Base-by-base conservation (phyloP, 306 rosid genomes). In the Dalbergia cultrata region DNA sequence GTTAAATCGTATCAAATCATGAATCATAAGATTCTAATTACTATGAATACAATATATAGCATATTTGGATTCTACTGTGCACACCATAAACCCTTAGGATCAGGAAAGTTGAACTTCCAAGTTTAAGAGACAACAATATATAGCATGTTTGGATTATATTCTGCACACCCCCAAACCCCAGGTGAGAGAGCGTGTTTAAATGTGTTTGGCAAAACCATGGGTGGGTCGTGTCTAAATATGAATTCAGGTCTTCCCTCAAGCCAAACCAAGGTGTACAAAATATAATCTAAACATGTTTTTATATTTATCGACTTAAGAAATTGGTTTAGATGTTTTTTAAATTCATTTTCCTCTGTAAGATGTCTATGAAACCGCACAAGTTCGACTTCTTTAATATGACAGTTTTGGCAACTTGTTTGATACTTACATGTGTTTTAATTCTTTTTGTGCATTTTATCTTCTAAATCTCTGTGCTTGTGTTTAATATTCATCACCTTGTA, bases 51-150 rank as follows among this genome's bases (percentile, higher is more conserved):
- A 26, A 26, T 26, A 26, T 26, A 26, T 26, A 26, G 31, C 31
- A 26, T 26, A 26, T 26, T 26, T 26, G 31, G 31, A 26, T 26
- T 26, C 31, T 26, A 26, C 31, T 26, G 1, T 26, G 31, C 31
- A 26, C 31, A 26, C 31, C 31, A 44, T 44, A 44, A 44, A 44
- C 50, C 50, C 50, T 2, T 92, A 95, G 97, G 92, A 89, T 17
- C 94, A 90, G 63, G 94, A 92, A 83, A 88, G 73, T 68, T 90
- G 85, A 91, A 70, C 70, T 73, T 65, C 73, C 45, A 59, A 5
- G 11, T 53, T 66, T 59, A 61, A 26, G 26, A 76, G 52, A 26
- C 31, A 26, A 26, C 31, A 26, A 26, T 26, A 1, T 26, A 26
- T 26, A 26, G 21, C 82, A 58, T 78, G 69, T 10, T 43, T 78